Conservation (phyloP, 495 filamentous ascomycete genomes). For the Hamigera avellanea region DNA sequence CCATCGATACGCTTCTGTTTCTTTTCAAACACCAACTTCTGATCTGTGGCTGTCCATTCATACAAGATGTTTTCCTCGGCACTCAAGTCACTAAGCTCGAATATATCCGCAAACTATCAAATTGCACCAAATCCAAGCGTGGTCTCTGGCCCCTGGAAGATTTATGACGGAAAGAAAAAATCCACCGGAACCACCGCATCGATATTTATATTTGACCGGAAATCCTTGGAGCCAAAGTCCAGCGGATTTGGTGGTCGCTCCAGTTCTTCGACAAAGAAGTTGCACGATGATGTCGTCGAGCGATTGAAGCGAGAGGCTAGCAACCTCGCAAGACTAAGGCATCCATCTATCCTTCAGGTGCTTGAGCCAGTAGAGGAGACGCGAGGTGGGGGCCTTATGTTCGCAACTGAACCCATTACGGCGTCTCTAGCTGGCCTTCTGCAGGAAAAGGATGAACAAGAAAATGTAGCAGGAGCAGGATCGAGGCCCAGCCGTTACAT, state of each 20-base stretch:
- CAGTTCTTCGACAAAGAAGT: conserved; percentile 58
- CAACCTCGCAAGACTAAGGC: conserved; percentile 72
- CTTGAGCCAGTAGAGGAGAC: conserved; percentile 94
- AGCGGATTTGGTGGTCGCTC: conserved; percentile 46
- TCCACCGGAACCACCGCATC: conserved; percentile 77
- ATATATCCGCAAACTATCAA: conserved; percentile 84
- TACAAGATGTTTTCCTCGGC: conserved; percentile 77
- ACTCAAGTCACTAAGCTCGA: conserved; percentile 82
- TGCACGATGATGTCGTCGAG: conserved; percentile 81
- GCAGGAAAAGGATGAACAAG: conserved; percentile 85
- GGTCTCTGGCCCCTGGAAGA: conserved; percentile 86
- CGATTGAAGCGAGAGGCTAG: conserved; percentile 83
- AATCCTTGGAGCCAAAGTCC: conserved; percentile 61
- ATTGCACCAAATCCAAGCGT: conserved; percentile 57
- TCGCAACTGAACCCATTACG: conserved; percentile 84
- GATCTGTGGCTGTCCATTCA: too few species aligned
- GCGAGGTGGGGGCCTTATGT: conserved; percentile 80
- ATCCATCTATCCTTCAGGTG: conserved; percentile 85
- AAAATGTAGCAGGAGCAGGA: conserved; percentile 44
- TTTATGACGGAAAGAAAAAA: conserved; percentile 95
- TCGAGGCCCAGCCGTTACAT: conserved; percentile 69
- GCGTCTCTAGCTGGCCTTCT: conserved; percentile 75
- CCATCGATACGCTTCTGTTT: too few species aligned
- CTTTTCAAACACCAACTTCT: too few species aligned
- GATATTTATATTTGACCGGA: conserved; percentile 89